Percentiles rank a stretch among this genome's conserved stretches.
Evolutionary conservation across 2,329 filamentous ascomycete genomes (phyloP).

Genomic region (Sclerotinia nivalis): DNA sequence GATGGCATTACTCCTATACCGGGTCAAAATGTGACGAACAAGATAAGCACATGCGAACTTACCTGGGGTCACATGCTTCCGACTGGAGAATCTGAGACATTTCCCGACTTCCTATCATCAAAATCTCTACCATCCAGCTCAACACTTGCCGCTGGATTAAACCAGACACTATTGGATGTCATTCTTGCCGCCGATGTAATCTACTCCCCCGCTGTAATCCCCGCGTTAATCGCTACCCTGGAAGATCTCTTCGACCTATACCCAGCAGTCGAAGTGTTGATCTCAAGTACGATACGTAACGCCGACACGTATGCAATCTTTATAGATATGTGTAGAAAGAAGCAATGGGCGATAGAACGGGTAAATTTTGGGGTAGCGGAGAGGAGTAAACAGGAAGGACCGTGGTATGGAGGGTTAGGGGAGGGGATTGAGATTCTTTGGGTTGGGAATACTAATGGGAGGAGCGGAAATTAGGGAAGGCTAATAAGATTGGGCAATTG

Average conservation of each 20-base stretch:
- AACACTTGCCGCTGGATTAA: not conserved
- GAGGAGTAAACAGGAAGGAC: conserved; percentile 53
- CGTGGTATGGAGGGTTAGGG: conserved; percentile 55
- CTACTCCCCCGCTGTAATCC: conserved; percentile 67
- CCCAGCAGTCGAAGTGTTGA: conserved; percentile 58
- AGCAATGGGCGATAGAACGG: conserved; percentile 47
- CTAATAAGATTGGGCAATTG: not conserved
- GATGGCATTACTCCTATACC: not conserved
- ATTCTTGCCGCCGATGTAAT: conserved; percentile 78
- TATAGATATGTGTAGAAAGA: conserved; percentile 52
- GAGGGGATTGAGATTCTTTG: conserved; percentile 21
- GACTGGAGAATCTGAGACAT: conserved; percentile 42
- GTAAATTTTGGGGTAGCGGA: conserved; percentile 47
- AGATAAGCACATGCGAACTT: conserved; percentile 58
- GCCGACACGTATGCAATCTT: conserved; percentile 67
- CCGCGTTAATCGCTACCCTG: conserved; percentile 64
- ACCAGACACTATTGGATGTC: conserved; percentile 55
- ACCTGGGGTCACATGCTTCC: conserved; percentile 46
- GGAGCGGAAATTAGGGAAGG: not conserved
- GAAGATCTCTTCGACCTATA: conserved; percentile 60
- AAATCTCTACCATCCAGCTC: conserved; percentile 1
- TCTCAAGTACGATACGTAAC: conserved; percentile 72
- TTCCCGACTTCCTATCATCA: conserved; percentile 17
- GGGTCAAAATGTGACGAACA: conserved; percentile 37
- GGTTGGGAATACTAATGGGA: not conserved